Evolutionary conservation across 805 yeast genomes (phyloP).

Genomic region (Yamadazyma ubonensis): DNA sequence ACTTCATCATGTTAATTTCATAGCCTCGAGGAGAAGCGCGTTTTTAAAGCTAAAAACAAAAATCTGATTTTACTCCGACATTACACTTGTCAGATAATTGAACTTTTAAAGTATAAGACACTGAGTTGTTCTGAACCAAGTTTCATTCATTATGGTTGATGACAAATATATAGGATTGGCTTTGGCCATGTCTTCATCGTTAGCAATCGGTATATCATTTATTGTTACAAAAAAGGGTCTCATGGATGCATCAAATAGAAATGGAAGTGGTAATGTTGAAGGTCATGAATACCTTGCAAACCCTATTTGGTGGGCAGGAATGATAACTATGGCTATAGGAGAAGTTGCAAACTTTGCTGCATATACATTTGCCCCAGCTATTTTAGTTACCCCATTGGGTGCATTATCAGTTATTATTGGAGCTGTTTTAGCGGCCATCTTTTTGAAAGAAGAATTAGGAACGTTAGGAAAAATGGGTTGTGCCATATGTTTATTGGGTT

Average conservation of each 20-base stretch:
- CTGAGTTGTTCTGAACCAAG: no score
- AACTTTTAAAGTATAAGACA: no score
- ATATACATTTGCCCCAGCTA: conserved; percentile 92
- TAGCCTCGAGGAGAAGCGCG: conserved; percentile 5
- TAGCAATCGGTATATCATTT: conserved; percentile 89
- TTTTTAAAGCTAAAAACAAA: not conserved
- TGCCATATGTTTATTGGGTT: conserved; percentile 84
- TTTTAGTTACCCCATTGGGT: conserved; percentile 87
- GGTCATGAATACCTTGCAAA: conserved; percentile 77
- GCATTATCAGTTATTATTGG: conserved; percentile 90
- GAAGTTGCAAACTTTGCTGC: conserved; percentile 94
- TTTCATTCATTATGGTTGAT: conserved; percentile 57
- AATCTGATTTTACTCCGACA: conserved; percentile 2
- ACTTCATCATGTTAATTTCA: not conserved
- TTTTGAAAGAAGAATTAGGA: conserved; percentile 83
- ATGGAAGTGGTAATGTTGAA: conserved; percentile 57
- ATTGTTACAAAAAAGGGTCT: conserved; percentile 88
- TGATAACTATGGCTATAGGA: conserved; percentile 85
- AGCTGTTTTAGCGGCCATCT: conserved; percentile 83
- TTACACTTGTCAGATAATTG: not conserved
- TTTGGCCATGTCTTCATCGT: conserved; percentile 79
- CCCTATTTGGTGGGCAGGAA: conserved; percentile 95
- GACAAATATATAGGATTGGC: conserved; percentile 89
- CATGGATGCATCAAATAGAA: conserved; percentile 60
- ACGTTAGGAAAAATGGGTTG: conserved; percentile 89